phyloP scores from a whole-genome alignment of 305 asterid genomes.

The Nicotiana rustica region DNA sequence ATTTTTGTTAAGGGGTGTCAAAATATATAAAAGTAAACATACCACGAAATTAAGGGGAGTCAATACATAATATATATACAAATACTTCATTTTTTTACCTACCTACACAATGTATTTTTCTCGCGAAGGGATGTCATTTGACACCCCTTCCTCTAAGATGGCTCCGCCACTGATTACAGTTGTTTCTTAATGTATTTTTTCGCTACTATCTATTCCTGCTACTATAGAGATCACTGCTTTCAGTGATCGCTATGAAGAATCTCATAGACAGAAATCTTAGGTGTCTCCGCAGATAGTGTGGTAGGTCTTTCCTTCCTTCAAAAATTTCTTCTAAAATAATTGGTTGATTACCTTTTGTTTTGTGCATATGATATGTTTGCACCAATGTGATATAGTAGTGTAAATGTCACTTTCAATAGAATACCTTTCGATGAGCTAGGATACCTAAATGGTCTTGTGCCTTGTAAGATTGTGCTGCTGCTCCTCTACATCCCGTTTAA shows the following conservation, averaged over 20 bases:
- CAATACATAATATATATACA: no score
- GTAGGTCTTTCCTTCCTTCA: conserved; percentile 47
- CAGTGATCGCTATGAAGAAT: conserved; percentile 94
- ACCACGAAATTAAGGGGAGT: no score
- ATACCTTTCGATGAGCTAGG: neutral
- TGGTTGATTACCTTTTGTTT: neutral
- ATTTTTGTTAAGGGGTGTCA: no score
- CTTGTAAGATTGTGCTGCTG: neutral
- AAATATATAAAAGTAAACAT: no score
- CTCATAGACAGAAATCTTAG: conserved; percentile 86
- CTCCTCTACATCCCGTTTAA: conserved; percentile 15
- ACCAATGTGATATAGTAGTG: neutral
- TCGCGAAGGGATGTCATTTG: no score
- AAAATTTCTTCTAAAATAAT: no score
- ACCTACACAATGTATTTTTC: no score
- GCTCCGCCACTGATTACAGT: neutral
- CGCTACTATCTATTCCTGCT: conserved; percentile 17
- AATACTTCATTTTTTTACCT: no score
- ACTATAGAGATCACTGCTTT: conserved; percentile 94
- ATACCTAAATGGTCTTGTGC: neutral
- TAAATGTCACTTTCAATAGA: no score
- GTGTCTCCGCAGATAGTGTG: conserved; percentile 95
- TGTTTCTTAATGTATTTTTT: conserved; percentile 27
- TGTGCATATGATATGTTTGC: neutral
- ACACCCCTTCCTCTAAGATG: no score